Evolutionary conservation across 106 monocot species (phyloP).

Genomic region (Allium cepa): DNA sequence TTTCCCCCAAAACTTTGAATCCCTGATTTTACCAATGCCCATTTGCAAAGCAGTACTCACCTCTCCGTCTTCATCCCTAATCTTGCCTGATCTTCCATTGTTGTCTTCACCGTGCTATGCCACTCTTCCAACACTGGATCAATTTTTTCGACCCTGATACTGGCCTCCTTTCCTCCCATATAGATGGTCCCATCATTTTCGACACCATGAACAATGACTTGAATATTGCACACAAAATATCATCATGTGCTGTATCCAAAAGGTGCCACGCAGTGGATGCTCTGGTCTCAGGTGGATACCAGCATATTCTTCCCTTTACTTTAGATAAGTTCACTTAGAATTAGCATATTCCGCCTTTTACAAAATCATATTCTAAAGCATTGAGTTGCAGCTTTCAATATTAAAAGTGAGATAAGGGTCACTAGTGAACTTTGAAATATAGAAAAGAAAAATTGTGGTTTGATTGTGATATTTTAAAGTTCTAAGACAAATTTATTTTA

Average conservation of each 20-base stretch:
- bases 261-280: conserved; percentile 54
- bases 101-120: conserved; percentile 78
- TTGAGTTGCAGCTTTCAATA: too few relatives aligned
- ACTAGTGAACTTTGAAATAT: too few relatives aligned
- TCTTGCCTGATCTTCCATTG: conserved; percentile 52
- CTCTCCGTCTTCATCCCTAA: conserved; percentile 44
- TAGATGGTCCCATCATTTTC: conserved; percentile 52
- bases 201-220: conserved; percentile 92
- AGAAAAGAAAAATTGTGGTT: too few relatives aligned
- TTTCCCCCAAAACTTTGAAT: too few relatives aligned
- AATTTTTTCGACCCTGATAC: conserved; percentile 36
- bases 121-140: conserved; percentile 71
- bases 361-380: too few relatives aligned
- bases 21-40: too few relatives aligned
- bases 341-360: too few relatives aligned
- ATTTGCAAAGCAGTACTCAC: conserved; percentile 21
- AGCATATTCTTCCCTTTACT: conserved; percentile 6
- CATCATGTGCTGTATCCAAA: conserved; percentile 19
- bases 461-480: too few relatives aligned
- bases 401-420: too few relatives aligned
- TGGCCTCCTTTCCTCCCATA: conserved; percentile 46
- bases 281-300: conserved; percentile 90
- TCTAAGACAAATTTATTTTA: too few relatives aligned
- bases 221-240: conserved; percentile 58
- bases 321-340: too few relatives aligned